Base-by-base conservation (phyloP, 208 protist species). In the Sergeia podlipaevii region DNA sequence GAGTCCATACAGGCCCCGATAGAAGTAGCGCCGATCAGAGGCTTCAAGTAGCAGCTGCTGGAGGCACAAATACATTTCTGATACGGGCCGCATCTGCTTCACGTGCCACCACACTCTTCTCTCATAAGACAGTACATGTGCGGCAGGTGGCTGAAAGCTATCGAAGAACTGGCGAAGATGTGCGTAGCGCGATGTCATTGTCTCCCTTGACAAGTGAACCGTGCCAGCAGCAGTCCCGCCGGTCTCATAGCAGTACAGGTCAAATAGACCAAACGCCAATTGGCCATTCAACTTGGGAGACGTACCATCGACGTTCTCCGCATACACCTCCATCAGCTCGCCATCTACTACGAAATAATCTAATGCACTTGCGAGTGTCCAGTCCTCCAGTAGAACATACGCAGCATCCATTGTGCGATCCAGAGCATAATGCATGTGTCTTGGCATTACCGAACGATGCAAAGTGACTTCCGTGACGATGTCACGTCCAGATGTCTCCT, bases 51-150 rank as follows among this genome's bases (percentile, higher is more conserved):
- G 48, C 30, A 86, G 42, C 37, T 55, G 54, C 1, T 42, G 26
- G 3, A 84, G 52, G 32, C 76, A 87, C 23, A 51, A 57, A 2
- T 30, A 44, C 28, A 87, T 65, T 2, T 76, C 46, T 29, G 54
- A 27, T 8, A 83, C 26, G 1, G 66, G 59, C 53, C 71, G 74
- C 77, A 91, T 84, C 27, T 81, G 68, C 61, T 91, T 91, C 6
- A 68, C 77, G 53, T 77, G 88, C 66, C 70, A 82, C 8, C 24
- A 32, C 7, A 74, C 24, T 13, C n/a, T n/a, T n/a, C n/a, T n/a
- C n/a, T n/a, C n/a, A n/a, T n/a, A n/a, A n/a, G n/a, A n/a, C n/a
- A n/a, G n/a, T n/a, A n/a, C n/a, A n/a, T n/a, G n/a, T n/a, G n/a
- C n/a, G n/a, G n/a, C n/a, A n/a, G n/a, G n/a, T n/a, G n/a, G n/a